A percentile compares a stretch with the other conserved stretches of the same genome.
These are phyloP conservation scores for Sarcomyxa edulis DNA, from an alignment of 768 basidiomycete species.

Conservation along the genomic window DNA sequence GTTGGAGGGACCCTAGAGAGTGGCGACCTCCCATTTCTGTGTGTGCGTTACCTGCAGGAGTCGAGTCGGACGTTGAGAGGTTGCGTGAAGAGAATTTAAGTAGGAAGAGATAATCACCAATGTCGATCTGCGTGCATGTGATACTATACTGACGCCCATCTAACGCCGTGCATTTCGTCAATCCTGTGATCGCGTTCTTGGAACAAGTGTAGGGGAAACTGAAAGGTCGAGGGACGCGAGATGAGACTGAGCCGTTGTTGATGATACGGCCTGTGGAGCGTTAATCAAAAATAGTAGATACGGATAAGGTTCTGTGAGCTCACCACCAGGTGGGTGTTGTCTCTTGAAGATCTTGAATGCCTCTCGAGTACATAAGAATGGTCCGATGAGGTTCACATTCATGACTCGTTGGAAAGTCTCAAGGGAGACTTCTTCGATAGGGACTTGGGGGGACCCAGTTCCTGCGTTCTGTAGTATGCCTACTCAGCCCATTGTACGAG, in stretches of 20 bases:
- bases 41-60: slow-evolving; percentile 56
- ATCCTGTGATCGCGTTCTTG: slow-evolving; percentile 75
- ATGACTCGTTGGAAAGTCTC: slow-evolving; percentile 60
- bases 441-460: slow-evolving; percentile 37
- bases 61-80: not conserved
- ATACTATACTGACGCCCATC: slow-evolving; percentile 74
- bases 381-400: slow-evolving; percentile 65
- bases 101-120: slow-evolving; percentile 46
- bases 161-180: slow-evolving; percentile 72
- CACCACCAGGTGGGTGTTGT: slow-evolving; percentile 69
- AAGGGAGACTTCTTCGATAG: slow-evolving; percentile 57
- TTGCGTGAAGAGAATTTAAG: not conserved
- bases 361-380: slow-evolving; percentile 74
- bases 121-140: slow-evolving; percentile 77
- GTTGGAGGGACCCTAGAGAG: slow-evolving; percentile 53
- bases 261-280: slow-evolving; percentile 58
- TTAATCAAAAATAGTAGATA: not conserved
- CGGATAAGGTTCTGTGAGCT: not conserved
- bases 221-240: slow-evolving; percentile 64
- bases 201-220: slow-evolving; percentile 65
- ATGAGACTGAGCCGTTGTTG: slow-evolving; percentile 81
- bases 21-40: slow-evolving; percentile 52
- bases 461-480: slow-evolving; percentile 69
- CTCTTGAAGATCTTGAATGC: slow-evolving; percentile 70
- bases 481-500: not conserved